Evolutionary conservation across 2,329 filamentous ascomycete species (phyloP).

Genomic region (Coniochaeta sp.): DNA sequence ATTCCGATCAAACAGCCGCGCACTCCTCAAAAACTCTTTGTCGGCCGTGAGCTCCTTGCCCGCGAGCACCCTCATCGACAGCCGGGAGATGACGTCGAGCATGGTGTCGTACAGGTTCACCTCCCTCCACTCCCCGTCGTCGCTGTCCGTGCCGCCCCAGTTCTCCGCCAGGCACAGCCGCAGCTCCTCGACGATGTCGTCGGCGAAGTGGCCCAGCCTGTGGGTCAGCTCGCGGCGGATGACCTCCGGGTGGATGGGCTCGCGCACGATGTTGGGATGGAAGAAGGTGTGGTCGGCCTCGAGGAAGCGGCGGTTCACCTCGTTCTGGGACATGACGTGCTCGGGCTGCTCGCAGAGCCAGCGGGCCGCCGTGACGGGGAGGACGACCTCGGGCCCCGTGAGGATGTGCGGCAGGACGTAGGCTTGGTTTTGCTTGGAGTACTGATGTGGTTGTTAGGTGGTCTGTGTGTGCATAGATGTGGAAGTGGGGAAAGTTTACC

Average conservation of each 20-base stretch:
- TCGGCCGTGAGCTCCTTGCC: constrained; percentile 23
- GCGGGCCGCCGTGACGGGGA: constrained; percentile 19
- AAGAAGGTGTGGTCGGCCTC: constrained; percentile 25
- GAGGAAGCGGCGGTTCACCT: constrained; percentile 25
- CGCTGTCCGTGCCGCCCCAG: constrained; percentile 24
- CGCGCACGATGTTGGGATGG: constrained; percentile 20
- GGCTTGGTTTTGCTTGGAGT: constrained; percentile 19
- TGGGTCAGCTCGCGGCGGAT: constrained; percentile 24
- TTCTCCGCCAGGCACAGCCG: constrained; percentile 16
- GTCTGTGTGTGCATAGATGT: background rate
- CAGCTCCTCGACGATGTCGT: constrained; percentile 24
- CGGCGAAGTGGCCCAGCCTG: constrained; percentile 18
- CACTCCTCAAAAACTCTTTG: constrained; percentile 14
- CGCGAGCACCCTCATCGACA: constrained; percentile 23
- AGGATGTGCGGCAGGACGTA: constrained; percentile 25
- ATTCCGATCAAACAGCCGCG: constrained; percentile 20
- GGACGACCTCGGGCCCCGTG: constrained; percentile 25
- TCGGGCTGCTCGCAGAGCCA: constrained; percentile 26
- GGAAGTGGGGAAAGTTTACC: constrained; percentile 8
- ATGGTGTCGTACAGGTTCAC: constrained; percentile 25
- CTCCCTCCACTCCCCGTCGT: constrained; percentile 21
- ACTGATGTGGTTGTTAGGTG: constrained; percentile 12
- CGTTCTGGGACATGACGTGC: constrained; percentile 22
- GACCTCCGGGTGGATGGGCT: constrained; percentile 23
- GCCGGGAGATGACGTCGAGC: constrained; percentile 20